phyloP scores from a whole-genome alignment of 2,329 filamentous ascomycete genomes.

The Colletotrichum sp. region DNA sequence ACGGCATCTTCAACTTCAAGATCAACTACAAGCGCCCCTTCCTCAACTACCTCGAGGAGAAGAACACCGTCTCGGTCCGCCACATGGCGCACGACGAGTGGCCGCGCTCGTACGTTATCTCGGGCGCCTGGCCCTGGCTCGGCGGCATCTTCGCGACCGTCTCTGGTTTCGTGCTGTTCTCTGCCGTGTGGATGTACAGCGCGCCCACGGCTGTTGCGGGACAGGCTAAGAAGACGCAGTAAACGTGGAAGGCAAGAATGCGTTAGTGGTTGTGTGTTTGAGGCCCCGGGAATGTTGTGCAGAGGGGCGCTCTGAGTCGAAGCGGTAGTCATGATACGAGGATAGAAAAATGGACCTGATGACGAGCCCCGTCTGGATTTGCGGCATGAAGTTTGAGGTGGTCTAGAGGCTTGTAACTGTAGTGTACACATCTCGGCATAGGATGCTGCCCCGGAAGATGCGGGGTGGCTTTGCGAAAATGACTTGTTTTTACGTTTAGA shows the following conservation, averaged over 20 bases:
- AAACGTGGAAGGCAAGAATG: not conserved
- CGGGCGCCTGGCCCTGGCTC: constrained; percentile 94
- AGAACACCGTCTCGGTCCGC: constrained; percentile 90
- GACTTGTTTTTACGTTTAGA: constrained; percentile 11
- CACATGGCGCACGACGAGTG: constrained; percentile 99
- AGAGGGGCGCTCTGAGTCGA: not conserved
- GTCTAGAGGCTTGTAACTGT: constrained; percentile 13
- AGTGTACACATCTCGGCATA: constrained; percentile 20
- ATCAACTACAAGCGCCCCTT: constrained; percentile 98
- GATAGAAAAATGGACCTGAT: not conserved
- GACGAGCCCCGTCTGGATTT: not conserved
- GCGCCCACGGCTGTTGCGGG: constrained; percentile 44
- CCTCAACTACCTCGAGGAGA: constrained; percentile 88
- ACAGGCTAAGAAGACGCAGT: constrained; percentile 54
- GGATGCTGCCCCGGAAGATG: not conserved
- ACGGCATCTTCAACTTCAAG: constrained; percentile 98
- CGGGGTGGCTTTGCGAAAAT: constrained; percentile 2
- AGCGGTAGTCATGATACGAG: not conserved
- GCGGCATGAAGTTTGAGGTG: not conserved
- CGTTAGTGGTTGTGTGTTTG: not conserved
- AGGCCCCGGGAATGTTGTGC: not conserved
- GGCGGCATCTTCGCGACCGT: constrained; percentile 85
- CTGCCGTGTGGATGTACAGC: constrained; percentile 84
- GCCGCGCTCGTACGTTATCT: constrained; percentile 88
- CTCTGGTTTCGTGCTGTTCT: constrained; percentile 83